A percentile compares a stretch with the other conserved stretches of the same genome.
phyloP scores from a whole-genome alignment of 768 basidiomycete genomes.

The Mycena galopus region DNA sequence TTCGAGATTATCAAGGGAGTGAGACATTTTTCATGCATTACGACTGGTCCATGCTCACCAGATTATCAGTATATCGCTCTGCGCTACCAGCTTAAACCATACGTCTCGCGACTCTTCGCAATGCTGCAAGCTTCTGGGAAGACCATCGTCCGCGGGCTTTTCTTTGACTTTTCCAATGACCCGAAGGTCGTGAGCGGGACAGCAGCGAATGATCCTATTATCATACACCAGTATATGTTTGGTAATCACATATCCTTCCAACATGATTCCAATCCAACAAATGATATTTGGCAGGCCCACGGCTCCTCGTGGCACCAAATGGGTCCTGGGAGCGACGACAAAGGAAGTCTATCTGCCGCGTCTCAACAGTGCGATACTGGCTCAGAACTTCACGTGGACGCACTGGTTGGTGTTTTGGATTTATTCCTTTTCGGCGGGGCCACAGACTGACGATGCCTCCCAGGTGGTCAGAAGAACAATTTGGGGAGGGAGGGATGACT shows the following conservation, averaged over 20 bases:
- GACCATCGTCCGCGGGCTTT: constrained; percentile 50
- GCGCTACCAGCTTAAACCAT: constrained; percentile 52
- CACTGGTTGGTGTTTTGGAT: constrained; percentile 48
- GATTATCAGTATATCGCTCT: constrained; percentile 48
- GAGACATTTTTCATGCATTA: not conserved
- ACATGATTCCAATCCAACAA: not conserved
- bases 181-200: constrained; percentile 44
- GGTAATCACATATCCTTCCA: constrained; percentile 36
- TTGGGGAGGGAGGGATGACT: constrained; percentile 44
- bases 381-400: constrained; percentile 44
- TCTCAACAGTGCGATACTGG: constrained; percentile 33
- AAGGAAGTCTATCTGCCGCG: constrained; percentile 48
- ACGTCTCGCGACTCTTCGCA: constrained; percentile 47
- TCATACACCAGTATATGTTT: constrained; percentile 52
- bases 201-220: constrained; percentile 42
- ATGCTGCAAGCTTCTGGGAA: constrained; percentile 47
- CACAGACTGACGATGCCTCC: not conserved
- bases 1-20: constrained; percentile 52
- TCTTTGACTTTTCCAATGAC: constrained; percentile 50
- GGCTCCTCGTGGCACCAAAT: constrained; percentile 50
- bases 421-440: not conserved
- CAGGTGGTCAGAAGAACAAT: constrained; percentile 51
- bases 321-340: constrained; percentile 43
- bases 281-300: constrained; percentile 39
- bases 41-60: not conserved